Base-by-base conservation (phyloP, 371 early-diverging fungal genomes). In the Rhizopus stolonifer region DNA sequence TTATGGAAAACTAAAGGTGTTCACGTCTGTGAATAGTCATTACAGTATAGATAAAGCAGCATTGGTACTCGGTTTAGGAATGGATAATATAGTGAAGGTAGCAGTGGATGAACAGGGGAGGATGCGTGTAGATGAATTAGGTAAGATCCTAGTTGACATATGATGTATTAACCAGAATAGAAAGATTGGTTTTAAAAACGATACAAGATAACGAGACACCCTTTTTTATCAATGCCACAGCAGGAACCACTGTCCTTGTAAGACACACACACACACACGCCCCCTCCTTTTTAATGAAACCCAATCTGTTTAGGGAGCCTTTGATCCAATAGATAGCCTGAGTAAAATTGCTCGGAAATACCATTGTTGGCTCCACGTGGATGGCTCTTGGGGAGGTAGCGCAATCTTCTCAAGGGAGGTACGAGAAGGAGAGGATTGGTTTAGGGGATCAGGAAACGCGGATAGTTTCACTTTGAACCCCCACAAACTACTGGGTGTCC, bases 301-400 rank as follows among this genome's bases (percentile, higher is more conserved):
- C 18, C 15, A 33, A 46, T 38, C 13, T 39, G 42, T 46, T 11
- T 52, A 78, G 74, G 90, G 92, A 6, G 83, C 92, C 0, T 93
- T 90, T 69, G 94, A 94, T 57, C 88, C 89, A 4, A 73, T 92
- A 22, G 64, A 64, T 1, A 73, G 63, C 3, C 84, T 89, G 33
- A 79, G 80, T 0, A 60, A 36, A 11, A 69, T 90, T 29, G 82
- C 88, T 7, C 75, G 74, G 54, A 78, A 77, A 32, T 83, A 81
- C 60, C 74, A 77, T 23, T 79, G 89, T 54, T 94, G 94, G 93
- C 64, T 91, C 25, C 93, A 94, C 52, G 79, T 91, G 4, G 94
- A 94, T 59, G 94, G 84, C 4, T 86, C 88, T 22, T 92, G 90
- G 88, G 93, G 93, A 52, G 92, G 92, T 6, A 80, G 84, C n/a